Percentiles rank a stretch among this genome's conserved stretches.
phyloP scores from a whole-genome alignment of 129 eudicot genomes.

The Centella asiatica region DNA sequence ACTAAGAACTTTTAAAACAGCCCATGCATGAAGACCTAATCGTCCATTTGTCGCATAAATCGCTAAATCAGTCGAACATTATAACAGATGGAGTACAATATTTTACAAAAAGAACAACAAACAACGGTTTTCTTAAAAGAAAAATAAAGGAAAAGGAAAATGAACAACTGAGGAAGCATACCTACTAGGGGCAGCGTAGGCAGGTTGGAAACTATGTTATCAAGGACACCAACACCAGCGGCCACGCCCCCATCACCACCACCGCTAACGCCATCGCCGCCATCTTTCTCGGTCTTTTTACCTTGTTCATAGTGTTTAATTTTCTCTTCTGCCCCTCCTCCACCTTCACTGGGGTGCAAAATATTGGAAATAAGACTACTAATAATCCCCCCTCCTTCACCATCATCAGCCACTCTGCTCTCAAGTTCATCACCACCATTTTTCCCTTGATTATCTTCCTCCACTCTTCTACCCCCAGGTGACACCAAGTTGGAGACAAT shows the following conservation, averaged over 20 bases:
- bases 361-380: slow-evolving; percentile 34
- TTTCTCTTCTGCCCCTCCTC: slow-evolving; percentile 9
- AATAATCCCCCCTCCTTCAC: slow-evolving; percentile 42
- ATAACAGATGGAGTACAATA: too few species aligned
- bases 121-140: slow-evolving; percentile 9
- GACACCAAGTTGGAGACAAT: slow-evolving; percentile 35
- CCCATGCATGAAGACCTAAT: too few species aligned
- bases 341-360: slow-evolving; percentile 27
- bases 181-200: slow-evolving; percentile 33
- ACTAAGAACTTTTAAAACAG: too few species aligned
- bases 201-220: slow-evolving; percentile 21
- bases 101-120: not conserved
- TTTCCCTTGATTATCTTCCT: too few species aligned
- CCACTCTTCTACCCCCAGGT: too few species aligned
- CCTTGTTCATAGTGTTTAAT: not conserved
- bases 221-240: slow-evolving; percentile 23
- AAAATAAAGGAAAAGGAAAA: not conserved
- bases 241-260: too few species aligned
- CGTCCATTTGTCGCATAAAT: too few species aligned
- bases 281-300: slow-evolving; percentile 5
- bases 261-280: slow-evolving; percentile 8
- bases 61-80: too few species aligned
- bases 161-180: slow-evolving; percentile 5
- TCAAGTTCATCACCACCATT: not conserved
- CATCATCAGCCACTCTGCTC: not conserved